A percentile compares a stretch with the other conserved stretches of the same genome.
These are phyloP conservation scores for Pythium vanterpoolii DNA, from an alignment of 352 stramenopile genomes.

Conservation along the genomic window DNA sequence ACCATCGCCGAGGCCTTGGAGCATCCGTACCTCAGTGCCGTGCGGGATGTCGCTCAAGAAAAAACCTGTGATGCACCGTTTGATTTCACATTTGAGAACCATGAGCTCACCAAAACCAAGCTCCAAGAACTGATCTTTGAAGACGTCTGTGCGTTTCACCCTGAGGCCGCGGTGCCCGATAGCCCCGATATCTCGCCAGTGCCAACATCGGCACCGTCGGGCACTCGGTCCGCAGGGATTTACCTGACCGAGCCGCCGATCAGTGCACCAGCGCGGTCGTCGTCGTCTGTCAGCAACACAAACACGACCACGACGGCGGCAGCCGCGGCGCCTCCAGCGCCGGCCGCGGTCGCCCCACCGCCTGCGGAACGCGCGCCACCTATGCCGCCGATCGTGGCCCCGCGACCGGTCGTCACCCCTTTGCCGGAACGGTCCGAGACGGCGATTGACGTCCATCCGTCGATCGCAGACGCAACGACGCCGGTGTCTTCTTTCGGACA, in stretches of 20 bases:
- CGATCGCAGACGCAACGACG: slow-evolving; percentile 9
- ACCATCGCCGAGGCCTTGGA: slow-evolving; percentile 78
- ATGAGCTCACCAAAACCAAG: slow-evolving; percentile 88
- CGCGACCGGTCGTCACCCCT: slow-evolving; percentile 1
- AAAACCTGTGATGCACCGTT: slow-evolving; percentile 78
- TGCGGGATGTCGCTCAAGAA: slow-evolving; percentile 71
- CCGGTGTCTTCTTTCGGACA: not conserved
- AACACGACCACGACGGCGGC: not conserved
- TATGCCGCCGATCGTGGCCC: slow-evolving; percentile 8
- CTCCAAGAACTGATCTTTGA: slow-evolving; percentile 91
- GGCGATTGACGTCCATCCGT: slow-evolving; percentile 39
- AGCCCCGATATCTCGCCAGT: slow-evolving; percentile 11
- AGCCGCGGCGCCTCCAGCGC: slow-evolving; percentile 6
- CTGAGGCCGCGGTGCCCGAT: slow-evolving; percentile 62
- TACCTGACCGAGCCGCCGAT: slow-evolving; percentile 23
- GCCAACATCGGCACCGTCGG: slow-evolving; percentile 12
- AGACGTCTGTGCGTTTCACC: slow-evolving; percentile 88
- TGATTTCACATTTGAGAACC: slow-evolving; percentile 87
- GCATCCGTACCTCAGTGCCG: slow-evolving; percentile 87
- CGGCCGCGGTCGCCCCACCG: slow-evolving; percentile 6
- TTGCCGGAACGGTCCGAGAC: slow-evolving; percentile 21
- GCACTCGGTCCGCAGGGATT: slow-evolving; percentile 6
- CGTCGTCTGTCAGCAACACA: not conserved
- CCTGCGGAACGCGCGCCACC: slow-evolving; percentile 8
- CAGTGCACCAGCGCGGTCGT: slow-evolving; percentile 18